Evolutionary conservation across 2,329 filamentous ascomycete genomes (phyloP).

Genomic region (Aspergillus clavatus): DNA sequence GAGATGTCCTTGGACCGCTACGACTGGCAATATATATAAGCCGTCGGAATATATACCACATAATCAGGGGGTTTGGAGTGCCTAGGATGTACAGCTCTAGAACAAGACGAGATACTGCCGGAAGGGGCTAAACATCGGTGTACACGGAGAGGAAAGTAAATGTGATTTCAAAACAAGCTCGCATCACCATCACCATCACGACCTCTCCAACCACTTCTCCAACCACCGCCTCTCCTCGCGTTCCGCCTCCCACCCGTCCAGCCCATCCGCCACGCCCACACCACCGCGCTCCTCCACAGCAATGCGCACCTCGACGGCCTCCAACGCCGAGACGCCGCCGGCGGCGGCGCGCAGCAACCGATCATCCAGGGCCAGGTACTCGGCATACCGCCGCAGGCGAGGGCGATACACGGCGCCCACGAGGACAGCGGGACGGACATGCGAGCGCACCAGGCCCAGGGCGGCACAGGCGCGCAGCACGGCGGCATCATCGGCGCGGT

Average conservation of each 20-base stretch:
- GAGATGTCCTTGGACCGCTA: too few species aligned
- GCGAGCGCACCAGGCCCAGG: conserved; percentile 28
- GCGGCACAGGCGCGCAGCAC: conserved; percentile 33
- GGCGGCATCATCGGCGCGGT: conserved; percentile 17
- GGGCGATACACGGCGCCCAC: conserved; percentile 46
- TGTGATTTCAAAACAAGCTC: too few species aligned
- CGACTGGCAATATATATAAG: too few species aligned
- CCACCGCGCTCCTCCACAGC: conserved; percentile 66
- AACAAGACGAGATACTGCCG: too few species aligned
- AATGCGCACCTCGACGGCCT: conserved; percentile 60
- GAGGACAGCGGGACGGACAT: conserved; percentile 42
- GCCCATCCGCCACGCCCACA: conserved; percentile 26
- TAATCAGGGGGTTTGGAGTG: too few species aligned
- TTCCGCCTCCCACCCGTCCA: conserved; percentile 22
- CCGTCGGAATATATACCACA: too few species aligned
- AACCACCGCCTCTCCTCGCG: conserved; percentile 34
- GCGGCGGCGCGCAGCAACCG: conserved; percentile 57
- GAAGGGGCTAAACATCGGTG: too few species aligned
- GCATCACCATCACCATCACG: conserved; percentile 3
- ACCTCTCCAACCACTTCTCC: conserved; percentile 29
- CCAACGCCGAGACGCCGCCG: conserved; percentile 58
- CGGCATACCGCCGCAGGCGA: conserved; percentile 51
- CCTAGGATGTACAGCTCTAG: too few species aligned
- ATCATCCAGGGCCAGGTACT: conserved; percentile 68
- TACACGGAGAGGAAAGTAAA: too few species aligned